Percentiles rank a stretch among this genome's conserved stretches.
phyloP scores from a whole-genome alignment of 148 eudicot species.

The Silene conica region DNA sequence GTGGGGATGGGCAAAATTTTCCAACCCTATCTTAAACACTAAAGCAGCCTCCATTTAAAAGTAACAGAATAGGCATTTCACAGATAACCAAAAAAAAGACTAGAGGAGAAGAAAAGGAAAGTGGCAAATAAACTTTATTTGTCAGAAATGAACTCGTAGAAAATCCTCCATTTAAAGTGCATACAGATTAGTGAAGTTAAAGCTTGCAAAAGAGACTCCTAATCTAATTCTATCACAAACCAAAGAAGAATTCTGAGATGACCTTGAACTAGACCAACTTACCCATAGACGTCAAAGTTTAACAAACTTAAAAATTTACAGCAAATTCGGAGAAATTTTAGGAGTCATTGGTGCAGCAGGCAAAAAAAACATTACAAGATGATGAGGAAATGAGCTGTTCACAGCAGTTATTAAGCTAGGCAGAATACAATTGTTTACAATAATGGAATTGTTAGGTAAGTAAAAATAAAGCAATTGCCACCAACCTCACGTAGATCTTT shows the following conservation, averaged over 20 bases:
- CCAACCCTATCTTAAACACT: too few species aligned
- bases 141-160: background rate
- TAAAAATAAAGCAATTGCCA: background rate
- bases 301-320: background rate
- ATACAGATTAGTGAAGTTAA: background rate
- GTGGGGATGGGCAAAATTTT: too few species aligned
- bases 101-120: background rate
- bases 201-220: background rate
- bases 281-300: background rate
- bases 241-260: background rate
- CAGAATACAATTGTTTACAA: background rate
- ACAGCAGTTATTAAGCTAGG: background rate
- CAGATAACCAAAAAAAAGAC: background rate
- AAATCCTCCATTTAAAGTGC: too few species aligned
- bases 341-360: background rate
- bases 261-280: background rate
- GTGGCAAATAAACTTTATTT: background rate
- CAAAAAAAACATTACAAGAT: background rate
- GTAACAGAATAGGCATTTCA: background rate
- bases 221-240: background rate
- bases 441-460: background rate
- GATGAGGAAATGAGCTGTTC: background rate
- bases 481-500: constrained; percentile 82
- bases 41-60: background rate
- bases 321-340: background rate